These are phyloP conservation scores for Cajanus cajan DNA, from an alignment of 306 rosid species.

Conservation along the genomic window DNA sequence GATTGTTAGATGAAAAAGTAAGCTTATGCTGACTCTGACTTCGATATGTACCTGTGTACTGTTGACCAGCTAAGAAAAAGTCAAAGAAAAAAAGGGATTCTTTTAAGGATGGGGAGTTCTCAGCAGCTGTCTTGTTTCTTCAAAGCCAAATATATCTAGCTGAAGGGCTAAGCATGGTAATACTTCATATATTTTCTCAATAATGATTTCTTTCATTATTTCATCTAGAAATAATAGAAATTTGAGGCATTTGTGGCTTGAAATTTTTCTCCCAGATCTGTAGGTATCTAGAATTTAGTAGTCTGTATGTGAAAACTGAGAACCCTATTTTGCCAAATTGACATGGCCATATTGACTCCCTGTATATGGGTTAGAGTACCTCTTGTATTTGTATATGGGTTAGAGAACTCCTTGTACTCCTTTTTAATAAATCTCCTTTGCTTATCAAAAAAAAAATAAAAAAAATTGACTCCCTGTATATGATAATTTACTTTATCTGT, in stretches of 20 bases:
- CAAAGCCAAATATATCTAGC: conserved; percentile 92
- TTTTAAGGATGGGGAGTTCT: conserved; percentile 59
- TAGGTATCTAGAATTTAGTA: conserved; percentile 14
- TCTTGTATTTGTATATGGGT: no score
- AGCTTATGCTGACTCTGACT: conserved; percentile 12
- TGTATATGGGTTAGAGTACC: no score
- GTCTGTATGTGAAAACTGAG: conserved; percentile 8
- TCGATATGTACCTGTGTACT: conserved; percentile 16
- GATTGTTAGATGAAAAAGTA: background rate
- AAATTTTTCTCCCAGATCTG: conserved; percentile 9
- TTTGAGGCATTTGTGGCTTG: background rate
- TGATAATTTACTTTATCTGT: conserved; percentile 1
- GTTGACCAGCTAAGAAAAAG: conserved; percentile 68
- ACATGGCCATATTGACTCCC: background rate
- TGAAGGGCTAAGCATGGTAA: conserved; percentile 91
- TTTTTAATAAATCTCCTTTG: no score
- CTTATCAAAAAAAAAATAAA: no score
- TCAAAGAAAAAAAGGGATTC: conserved; percentile 78
- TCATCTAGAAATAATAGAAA: conserved; percentile 23
- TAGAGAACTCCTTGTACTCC: no score
- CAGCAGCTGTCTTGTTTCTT: conserved; percentile 78
- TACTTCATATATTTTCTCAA: conserved; percentile 29
- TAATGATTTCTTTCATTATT: conserved; percentile 2
- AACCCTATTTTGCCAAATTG: conserved; percentile 15
- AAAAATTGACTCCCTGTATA: background rate